These are phyloP conservation scores for Ziziphus jujuba DNA, from an alignment of 306 rosid genomes.

Conservation along the genomic window DNA sequence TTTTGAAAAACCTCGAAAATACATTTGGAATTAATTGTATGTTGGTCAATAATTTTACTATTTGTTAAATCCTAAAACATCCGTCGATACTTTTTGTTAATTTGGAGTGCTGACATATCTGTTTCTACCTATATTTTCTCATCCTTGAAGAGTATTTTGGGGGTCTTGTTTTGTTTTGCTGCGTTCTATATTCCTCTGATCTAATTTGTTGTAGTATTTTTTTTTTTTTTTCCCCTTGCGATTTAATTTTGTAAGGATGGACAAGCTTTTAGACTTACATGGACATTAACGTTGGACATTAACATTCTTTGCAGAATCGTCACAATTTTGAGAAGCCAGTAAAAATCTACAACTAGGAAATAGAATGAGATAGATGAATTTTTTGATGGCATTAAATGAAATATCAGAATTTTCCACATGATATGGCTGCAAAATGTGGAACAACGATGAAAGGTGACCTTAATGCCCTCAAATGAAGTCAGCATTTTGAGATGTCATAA, in stretches of 20 bases:
- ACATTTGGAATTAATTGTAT: too few relatives aligned
- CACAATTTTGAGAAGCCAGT: constrained; percentile 89
- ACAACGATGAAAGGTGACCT: constrained; percentile 24
- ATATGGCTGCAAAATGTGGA: constrained; percentile 40
- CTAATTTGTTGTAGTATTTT: not conserved
- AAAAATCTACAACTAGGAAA: constrained; percentile 78
- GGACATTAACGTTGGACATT: constrained; percentile 13
- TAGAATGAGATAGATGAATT: constrained; percentile 19
- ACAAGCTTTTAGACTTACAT: constrained; percentile 1
- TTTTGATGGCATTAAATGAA: constrained; percentile 36
- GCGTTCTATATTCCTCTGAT: not conserved
- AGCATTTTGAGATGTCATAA: constrained; percentile 45
- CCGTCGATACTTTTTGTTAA: too few relatives aligned
- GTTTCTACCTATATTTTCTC: too few relatives aligned
- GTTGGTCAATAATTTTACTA: too few relatives aligned
- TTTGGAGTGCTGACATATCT: too few relatives aligned
- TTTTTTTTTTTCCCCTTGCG: too few relatives aligned
- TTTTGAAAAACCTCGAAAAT: too few relatives aligned
- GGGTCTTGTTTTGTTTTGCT: too few relatives aligned
- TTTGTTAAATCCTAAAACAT: too few relatives aligned
- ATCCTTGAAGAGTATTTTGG: too few relatives aligned
- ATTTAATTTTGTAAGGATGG: too few relatives aligned
- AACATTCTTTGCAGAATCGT: constrained; percentile 68
- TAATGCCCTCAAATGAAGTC: constrained; percentile 43
- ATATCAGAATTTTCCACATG: constrained; percentile 37